phyloP scores from a whole-genome alignment of 352 stramenopile species.

The Labyrinthula sp. region DNA sequence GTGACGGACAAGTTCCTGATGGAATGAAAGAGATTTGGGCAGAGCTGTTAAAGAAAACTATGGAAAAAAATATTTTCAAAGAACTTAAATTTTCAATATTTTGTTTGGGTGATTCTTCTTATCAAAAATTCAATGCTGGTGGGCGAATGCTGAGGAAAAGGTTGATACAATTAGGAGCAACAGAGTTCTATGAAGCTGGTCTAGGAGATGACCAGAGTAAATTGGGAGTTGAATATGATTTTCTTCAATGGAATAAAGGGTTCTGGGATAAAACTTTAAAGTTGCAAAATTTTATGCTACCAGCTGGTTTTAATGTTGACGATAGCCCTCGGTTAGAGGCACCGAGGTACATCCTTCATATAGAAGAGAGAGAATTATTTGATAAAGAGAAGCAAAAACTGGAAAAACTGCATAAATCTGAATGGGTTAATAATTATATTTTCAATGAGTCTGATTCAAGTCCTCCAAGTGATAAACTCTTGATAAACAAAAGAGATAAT shows the following conservation, averaged over 20 bases:
- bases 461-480: too few species aligned
- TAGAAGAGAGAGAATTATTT: too few species aligned
- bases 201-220: slow-evolving; percentile 62
- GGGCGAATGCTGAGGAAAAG: slow-evolving; percentile 53
- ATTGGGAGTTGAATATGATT: slow-evolving; percentile 48
- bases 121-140: slow-evolving; percentile 71
- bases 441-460: too few species aligned
- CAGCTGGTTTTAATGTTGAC: slow-evolving; percentile 42
- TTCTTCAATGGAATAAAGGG: slow-evolving; percentile 39
- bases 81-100: slow-evolving; percentile 58
- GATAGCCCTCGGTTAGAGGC: too few species aligned
- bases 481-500: too few species aligned
- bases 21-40: slow-evolving; percentile 64
- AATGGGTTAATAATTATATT: too few species aligned
- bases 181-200: slow-evolving; percentile 46
- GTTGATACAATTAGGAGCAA: slow-evolving; percentile 55
- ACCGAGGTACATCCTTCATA: too few species aligned
- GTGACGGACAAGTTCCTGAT: slow-evolving; percentile 63
- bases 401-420: too few species aligned
- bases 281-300: too few species aligned
- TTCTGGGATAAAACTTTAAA: too few species aligned
- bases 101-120: slow-evolving; percentile 65
- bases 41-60: slow-evolving; percentile 54
- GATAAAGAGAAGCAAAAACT: too few species aligned
- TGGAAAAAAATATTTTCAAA: slow-evolving; percentile 45